Base-by-base conservation (phyloP, 257 asterid genomes). In the Rubia yunnanensis region DNA sequence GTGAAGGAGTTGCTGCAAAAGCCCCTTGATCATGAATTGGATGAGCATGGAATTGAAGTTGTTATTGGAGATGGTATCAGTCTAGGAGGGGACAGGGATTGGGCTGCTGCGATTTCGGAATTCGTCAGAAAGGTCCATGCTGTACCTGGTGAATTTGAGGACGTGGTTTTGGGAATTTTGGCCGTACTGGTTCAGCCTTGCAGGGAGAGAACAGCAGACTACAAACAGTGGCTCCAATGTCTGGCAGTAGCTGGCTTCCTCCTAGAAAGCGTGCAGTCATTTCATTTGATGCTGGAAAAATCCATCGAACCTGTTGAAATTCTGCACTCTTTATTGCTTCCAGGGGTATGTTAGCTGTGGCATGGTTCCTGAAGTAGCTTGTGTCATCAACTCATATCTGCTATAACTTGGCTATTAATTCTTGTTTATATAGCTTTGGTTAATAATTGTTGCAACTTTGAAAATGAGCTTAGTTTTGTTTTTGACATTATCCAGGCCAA, bases 31-130 rank as follows among this genome's bases (percentile, higher is more conserved):
- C 91, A 80, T 69, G 99, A 92, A 74, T 27, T 82, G 69, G 99
- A 92, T 81, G 95, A 87, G 65, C 81, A 72, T 70, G 99, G 86
- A 72, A 77, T 70, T 77, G 91, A 78, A 36, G 79, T 84, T 13
- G 82, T 89, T 75, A 82, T 86, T 35, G 97, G 97, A 55, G 99
- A 92, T 70, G 96, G 97, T 60, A 82, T 92, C 74, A 89, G 73
- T 84, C 81, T 92, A 64, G 99, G 99, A 63, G 99, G 99, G 65
- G 96, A 92, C 77, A 89, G 72, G 83, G 86, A 83, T 78, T 92
- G 99, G 99, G 94, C 99, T 72, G 78, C 83, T 75, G 94, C 97
- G 22, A 90, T 87, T 58, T 90, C 86, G 34, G 90, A 86, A 71
- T 74, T 92, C 72, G 83, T 91, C 58, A 88, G 78, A 74, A 82